Base-by-base conservation (phyloP, 176 grass and related monocot species). In the Aechmea fasciata region DNA sequence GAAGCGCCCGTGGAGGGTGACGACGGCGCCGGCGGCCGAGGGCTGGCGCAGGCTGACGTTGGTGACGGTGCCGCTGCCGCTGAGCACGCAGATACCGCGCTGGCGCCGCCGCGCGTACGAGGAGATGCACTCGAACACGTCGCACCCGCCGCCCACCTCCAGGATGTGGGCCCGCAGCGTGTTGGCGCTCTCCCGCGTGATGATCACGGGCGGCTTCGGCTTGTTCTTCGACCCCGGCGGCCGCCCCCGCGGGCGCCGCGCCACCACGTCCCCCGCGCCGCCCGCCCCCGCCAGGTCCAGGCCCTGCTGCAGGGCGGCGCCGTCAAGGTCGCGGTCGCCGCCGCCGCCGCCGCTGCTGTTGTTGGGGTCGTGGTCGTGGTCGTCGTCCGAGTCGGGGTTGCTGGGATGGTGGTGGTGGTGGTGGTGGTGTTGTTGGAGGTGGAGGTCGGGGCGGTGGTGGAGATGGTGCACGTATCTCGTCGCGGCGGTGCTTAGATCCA, bases 171-270 rank as follows among this genome's bases (percentile, higher is more conserved):
- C 94, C 68, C 94, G 89, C 66, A 97, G 84, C 14, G 89, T 90
- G 84, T 99, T 99, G 33, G 94, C 94, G 73, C 94, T 99, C 86
- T 99, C 94, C 48, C 89, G 81, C 25, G 94, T 99, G 77, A 99
- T 99, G 82, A 99, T 99, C 73, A 99, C 94, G 0, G 94, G 94
- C 10, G 94, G 94, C 77, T 93, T 99, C 2, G 94, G 94, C 73
- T 90, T 99, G 57, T 99, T 99, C 74, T 93, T 99, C 0, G 94
- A 99, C 0, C 94, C 94, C 13, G 89, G 71, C 0, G 94, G 94
- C 23, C 94, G 81, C 0, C 94, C 89, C 13, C 94, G 89, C 0
- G 94, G 94, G 8, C 94, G 82, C 57, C 94, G 84, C 9, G 68
- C 76, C 9, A 74, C 83, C 57, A 78, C 8, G 10, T 90, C 89